Evolutionary conservation across 495 filamentous ascomycete species (phyloP).

Genomic region (Talaromyces liani): DNA sequence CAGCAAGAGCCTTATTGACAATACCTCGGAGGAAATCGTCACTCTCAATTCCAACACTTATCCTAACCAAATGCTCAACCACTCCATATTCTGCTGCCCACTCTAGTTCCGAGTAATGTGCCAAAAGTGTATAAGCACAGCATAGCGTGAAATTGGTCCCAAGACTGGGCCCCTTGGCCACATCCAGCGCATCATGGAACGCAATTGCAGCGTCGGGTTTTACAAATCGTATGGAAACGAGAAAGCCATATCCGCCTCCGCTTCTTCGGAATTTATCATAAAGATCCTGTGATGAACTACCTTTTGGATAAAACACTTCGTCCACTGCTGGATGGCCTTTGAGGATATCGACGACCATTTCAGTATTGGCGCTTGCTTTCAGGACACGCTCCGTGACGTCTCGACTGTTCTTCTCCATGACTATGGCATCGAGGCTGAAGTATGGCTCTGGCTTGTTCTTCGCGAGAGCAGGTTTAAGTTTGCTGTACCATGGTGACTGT

Average conservation of each 20-base stretch:
- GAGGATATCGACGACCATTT: conserved; percentile 10
- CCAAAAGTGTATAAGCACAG: conserved; percentile 14
- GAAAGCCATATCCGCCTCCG: conserved; percentile 16
- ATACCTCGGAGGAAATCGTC: neutral
- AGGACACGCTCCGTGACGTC: conserved; percentile 15
- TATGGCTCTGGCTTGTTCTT: conserved; percentile 9
- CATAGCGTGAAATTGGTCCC: conserved; percentile 19
- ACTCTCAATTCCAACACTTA: conserved; percentile 20
- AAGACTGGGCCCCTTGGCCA: conserved; percentile 18
- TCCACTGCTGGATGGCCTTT: conserved; percentile 11
- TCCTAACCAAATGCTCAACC: conserved; percentile 13
- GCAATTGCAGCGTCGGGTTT: conserved; percentile 10
- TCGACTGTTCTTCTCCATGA: conserved; percentile 11
- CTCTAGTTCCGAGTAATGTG: conserved; percentile 14
- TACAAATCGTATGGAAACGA: conserved; percentile 14
- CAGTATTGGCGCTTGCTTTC: conserved; percentile 11
- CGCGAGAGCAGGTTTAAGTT: neutral
- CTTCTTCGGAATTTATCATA: conserved; percentile 14
- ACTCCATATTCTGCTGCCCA: conserved; percentile 17
- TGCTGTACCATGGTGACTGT: neutral
- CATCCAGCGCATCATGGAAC: conserved; percentile 17
- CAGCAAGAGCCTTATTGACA: neutral
- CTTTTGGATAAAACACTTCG: conserved; percentile 13
- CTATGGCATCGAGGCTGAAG: conserved; percentile 15
- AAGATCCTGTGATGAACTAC: neutral